Evolutionary conservation across 176 grass and related monocot species (phyloP).

Genomic region (Saccharum officinarum): DNA sequence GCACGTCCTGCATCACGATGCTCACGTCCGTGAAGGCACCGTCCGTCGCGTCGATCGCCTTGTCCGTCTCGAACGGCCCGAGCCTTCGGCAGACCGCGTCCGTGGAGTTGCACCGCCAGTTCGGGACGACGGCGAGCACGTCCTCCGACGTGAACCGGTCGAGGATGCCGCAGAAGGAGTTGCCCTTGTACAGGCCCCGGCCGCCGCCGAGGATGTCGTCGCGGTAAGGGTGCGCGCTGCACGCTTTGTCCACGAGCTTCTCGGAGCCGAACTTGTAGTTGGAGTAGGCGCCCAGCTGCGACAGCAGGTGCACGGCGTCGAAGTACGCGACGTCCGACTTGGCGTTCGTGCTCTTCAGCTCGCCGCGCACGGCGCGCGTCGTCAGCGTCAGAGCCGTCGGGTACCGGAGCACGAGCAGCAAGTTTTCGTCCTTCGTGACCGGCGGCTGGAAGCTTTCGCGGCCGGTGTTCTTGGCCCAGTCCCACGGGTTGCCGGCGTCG

Average conservation of each 20-base stretch:
- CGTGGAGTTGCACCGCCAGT: slow-evolving; percentile 67
- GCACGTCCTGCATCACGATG: slow-evolving; percentile 76
- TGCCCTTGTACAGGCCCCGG: slow-evolving; percentile 56
- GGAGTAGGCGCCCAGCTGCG: slow-evolving; percentile 77
- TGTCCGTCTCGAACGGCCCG: slow-evolving; percentile 59
- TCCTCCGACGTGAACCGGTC: slow-evolving; percentile 63
- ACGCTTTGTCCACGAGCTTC: slow-evolving; percentile 55
- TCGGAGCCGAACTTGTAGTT: slow-evolving; percentile 79
- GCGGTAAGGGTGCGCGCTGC: slow-evolving; percentile 48
- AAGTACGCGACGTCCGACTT: slow-evolving; percentile 53
- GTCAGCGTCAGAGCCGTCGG: slow-evolving; percentile 60
- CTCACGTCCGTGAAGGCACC: slow-evolving; percentile 50
- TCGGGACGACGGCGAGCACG: slow-evolving; percentile 56
- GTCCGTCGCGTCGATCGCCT: slow-evolving; percentile 38
- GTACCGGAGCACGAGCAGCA: slow-evolving; percentile 62
- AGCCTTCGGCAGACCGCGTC: slow-evolving; percentile 56
- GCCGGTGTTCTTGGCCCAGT: slow-evolving; percentile 46
- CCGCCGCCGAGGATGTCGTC: slow-evolving; percentile 50
- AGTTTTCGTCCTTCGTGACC: slow-evolving; percentile 30
- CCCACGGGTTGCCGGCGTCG: slow-evolving; percentile 57
- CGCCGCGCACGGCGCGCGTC: slow-evolving; percentile 58
- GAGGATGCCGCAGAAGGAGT: slow-evolving; percentile 75
- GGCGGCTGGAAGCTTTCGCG: slow-evolving; percentile 54
- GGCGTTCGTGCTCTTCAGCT: slow-evolving; percentile 62
- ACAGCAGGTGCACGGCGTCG: slow-evolving; percentile 50